A percentile compares a stretch with the other conserved stretches of the same genome.
These are phyloP conservation scores for Trapa incisa DNA, from an alignment of 345 rosid genomes.

Conservation along the genomic window DNA sequence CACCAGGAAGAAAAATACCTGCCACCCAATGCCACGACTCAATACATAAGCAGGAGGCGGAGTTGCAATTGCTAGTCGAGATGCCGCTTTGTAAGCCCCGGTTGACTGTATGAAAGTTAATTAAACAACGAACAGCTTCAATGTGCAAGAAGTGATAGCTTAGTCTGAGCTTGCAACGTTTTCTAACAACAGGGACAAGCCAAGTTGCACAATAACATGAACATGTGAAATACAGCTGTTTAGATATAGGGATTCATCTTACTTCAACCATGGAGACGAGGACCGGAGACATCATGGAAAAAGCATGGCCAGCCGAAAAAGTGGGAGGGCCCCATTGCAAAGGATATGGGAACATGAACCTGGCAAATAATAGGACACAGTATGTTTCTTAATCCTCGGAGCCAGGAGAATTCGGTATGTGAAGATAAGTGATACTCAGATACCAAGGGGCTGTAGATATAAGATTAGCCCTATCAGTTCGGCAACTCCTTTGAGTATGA, in stretches of 20 bases:
- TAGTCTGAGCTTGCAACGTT: neutral
- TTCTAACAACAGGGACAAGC: neutral
- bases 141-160: too few species aligned
- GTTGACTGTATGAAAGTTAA: constrained; percentile 44
- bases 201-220: neutral
- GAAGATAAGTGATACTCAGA: constrained; percentile 6
- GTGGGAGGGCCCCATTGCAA: constrained; percentile 99
- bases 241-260: constrained; percentile 1
- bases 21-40: constrained; percentile 99
- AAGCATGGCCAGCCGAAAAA: constrained; percentile 83
- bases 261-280: constrained; percentile 96
- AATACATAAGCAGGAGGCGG: constrained; percentile 96
- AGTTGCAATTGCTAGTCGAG: constrained; percentile 91
- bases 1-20: constrained; percentile 27
- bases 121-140: neutral
- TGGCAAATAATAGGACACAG: constrained; percentile 10
- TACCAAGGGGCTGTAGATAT: constrained; percentile 96
- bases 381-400: neutral
- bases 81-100: constrained; percentile 91
- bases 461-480: constrained; percentile 66
- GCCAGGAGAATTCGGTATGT: neutral
- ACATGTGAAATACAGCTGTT: neutral
- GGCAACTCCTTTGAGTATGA: constrained; percentile 62
- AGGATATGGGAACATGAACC: constrained; percentile 93
- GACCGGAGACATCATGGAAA: constrained; percentile 92